Evolutionary conservation across 2,329 filamentous ascomycete genomes (phyloP), one percentile per base, ranked within the genome.

Genomic region (Coniochaeta prunicola): DNA sequence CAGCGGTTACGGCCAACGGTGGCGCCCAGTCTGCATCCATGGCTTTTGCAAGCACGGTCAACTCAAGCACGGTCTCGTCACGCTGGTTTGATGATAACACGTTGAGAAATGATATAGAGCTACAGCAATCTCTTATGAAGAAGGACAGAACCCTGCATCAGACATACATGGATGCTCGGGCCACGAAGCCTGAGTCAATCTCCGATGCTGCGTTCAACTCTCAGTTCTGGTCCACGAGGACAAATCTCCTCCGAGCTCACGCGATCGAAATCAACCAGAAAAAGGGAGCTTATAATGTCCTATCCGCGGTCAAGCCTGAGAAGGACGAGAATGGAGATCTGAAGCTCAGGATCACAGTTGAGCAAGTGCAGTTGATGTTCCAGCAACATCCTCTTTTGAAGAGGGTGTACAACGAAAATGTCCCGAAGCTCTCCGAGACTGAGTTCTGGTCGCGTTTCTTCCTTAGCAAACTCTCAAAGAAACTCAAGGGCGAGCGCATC

Each of bases 391-490:
- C 94, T 1, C 79, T 99, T 0, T 88, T 99, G 60, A 90, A 91
- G 70, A 85, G 87, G 21, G 90, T 96, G 7, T 97, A 97, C 73
- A 91, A 97, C 69, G 92, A 97, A 69, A 91, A 92, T 64, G 92
- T 97, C 0, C 92, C 91, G 5, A 90, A 89, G 60, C 74, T 96
- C 40, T 85, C 81, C 28, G 90, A 96, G 67, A 80, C 81, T 59
- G 86, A 91, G 56, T 99, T 99, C 70, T 99, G 93, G 92, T 89
- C 89, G 6, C 84, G 91, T 15, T 99, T 99, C 74, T 97, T 99
- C 71, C 85, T 92, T 61, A 96, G 91, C 72, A 85, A 90, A 59
- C 77, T 99, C 9, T 91, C 92, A 64, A 97, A 96, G 74, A 93
- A 92, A 69, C 77, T 99, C 59, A 90, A 92, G 59, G 94, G 96